Conservation (phyloP, 305 asterid genomes). For the Fraxinus latifolia region DNA sequence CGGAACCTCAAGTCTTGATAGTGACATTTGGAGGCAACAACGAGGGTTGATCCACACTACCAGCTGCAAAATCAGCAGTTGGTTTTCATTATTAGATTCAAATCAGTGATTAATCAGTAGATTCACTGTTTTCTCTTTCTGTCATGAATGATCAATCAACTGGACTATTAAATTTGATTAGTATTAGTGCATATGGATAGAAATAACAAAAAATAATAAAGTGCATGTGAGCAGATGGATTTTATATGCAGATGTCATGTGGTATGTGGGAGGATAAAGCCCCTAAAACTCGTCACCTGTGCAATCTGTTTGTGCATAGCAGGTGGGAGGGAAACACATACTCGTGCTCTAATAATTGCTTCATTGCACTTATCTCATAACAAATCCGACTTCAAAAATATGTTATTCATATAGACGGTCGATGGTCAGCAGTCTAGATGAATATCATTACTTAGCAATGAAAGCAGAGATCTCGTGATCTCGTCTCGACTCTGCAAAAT, state of each 20-base stretch:
- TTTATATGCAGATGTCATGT: constrained; percentile 28
- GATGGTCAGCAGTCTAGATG: neutral
- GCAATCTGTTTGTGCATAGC: neutral
- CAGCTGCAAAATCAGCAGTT: neutral
- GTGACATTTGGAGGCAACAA: neutral
- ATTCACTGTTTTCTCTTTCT: neutral
- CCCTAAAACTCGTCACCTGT: neutral
- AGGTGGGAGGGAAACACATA: neutral
- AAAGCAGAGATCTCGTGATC: neutral
- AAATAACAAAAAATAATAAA: neutral
- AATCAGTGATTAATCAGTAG: neutral
- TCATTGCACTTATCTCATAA: neutral
- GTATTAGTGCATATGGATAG: neutral
- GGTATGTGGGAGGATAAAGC: neutral
- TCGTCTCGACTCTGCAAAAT: neutral
- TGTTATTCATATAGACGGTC: neutral
- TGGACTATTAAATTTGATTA: neutral
- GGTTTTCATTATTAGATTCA: neutral
- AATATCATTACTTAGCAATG: neutral
- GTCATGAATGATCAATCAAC: neutral
- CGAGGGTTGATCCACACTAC: neutral
- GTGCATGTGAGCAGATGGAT: constrained; percentile 29
- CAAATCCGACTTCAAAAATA: neutral
- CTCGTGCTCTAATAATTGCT: neutral
- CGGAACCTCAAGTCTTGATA: too few relatives aligned